phyloP scores from a whole-genome alignment of 106 monocot genomes.

The Platanthera guangdongensis region DNA sequence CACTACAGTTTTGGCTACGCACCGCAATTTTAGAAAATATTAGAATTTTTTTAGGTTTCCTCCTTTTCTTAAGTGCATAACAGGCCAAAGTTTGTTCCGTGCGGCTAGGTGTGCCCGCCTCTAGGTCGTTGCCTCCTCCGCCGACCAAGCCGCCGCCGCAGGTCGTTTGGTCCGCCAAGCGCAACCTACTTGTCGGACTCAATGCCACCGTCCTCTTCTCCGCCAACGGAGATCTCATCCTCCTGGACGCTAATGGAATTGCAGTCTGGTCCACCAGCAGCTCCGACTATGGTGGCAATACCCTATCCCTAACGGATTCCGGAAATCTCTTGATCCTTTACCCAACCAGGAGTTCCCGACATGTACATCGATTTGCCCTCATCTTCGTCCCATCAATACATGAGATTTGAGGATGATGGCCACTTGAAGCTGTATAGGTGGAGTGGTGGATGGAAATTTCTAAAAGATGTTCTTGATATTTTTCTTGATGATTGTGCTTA shows the following conservation, averaged over 20 bases:
- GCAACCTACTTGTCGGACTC: background rate
- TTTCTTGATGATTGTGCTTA: slow-evolving; percentile 12
- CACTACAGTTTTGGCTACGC: no score
- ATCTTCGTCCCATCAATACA: background rate
- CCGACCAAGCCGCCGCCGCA: no score
- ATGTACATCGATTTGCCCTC: background rate
- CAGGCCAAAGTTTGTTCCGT: no score
- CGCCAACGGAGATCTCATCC: slow-evolving; percentile 4
- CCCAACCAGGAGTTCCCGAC: background rate
- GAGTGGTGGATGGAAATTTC: background rate
- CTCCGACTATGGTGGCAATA: background rate
- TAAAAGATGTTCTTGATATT: background rate
- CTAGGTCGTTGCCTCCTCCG: no score
- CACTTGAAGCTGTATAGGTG: slow-evolving; percentile 15
- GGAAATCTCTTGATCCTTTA: slow-evolving; percentile 10
- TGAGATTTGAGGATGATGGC: slow-evolving; percentile 8
- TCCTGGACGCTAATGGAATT: slow-evolving; percentile 1
- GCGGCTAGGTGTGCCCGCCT: no score
- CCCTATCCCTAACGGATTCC: background rate
- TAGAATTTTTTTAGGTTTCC: no score
- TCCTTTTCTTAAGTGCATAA: no score
- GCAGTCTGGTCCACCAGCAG: background rate
- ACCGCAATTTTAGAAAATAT: no score
- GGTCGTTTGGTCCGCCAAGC: slow-evolving; percentile 10
- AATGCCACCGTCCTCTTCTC: background rate